A percentile compares a stretch with the other conserved stretches of the same genome.
These are phyloP conservation scores for Pythium aristosporum DNA, from an alignment of 352 stramenopile genomes.

Conservation along the genomic window DNA sequence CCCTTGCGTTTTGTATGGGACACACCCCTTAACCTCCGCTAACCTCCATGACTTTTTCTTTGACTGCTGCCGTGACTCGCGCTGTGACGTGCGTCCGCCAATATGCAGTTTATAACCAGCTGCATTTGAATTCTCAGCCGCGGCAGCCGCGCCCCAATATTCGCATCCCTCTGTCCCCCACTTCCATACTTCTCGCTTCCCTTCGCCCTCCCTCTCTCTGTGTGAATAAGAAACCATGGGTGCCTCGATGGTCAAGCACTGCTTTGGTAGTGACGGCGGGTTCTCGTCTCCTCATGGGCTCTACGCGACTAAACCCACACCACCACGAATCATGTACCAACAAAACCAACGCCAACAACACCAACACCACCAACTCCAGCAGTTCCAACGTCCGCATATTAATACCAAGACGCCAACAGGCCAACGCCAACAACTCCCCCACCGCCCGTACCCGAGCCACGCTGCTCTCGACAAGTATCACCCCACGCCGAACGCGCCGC, in stretches of 20 bases:
- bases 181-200: not conserved
- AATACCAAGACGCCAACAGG: conserved; percentile 4
- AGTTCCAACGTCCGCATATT: not conserved
- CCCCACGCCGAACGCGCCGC: not conserved
- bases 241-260: conserved; percentile 38
- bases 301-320: not conserved
- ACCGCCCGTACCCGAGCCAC: conserved; percentile 9
- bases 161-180: not conserved
- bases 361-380: conserved; percentile 6
- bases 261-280: conserved; percentile 27
- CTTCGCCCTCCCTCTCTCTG: not conserved
- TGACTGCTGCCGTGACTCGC: conserved; percentile 4
- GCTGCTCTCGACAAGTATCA: conserved; percentile 17
- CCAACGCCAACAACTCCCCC: conserved; percentile 7
- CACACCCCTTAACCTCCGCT: conserved; percentile 17
- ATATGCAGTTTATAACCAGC: not conserved
- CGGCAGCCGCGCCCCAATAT: not conserved
- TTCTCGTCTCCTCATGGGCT: not conserved
- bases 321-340: not conserved
- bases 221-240: conserved; percentile 27
- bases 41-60: conserved; percentile 6
- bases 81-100: conserved; percentile 16
- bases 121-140: not conserved
- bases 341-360: conserved; percentile 6
- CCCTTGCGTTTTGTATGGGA: conserved; percentile 13